phyloP scores from a whole-genome alignment of 352 stramenopile genomes.

The Globisporangium abappressorium region DNA sequence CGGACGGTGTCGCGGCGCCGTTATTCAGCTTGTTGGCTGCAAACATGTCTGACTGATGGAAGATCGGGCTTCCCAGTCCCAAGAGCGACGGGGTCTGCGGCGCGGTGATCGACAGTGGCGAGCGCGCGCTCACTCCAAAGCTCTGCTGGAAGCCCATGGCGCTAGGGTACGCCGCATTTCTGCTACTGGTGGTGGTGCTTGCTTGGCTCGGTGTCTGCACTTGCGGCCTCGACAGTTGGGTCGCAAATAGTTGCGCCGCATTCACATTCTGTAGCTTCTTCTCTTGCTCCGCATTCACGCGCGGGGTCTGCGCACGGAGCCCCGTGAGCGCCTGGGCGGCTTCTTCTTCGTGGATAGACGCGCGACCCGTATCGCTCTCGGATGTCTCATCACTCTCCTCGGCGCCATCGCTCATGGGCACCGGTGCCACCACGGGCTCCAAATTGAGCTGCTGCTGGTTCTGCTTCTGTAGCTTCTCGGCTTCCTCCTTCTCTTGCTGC shows the following conservation, averaged over 20 bases:
- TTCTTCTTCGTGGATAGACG: constrained; percentile 54
- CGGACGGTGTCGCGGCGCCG: constrained; percentile 20
- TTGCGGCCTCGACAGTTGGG: constrained; percentile 5
- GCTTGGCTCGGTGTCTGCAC: constrained; percentile 3
- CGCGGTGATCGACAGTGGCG: constrained; percentile 48
- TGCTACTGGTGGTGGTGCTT: not conserved
- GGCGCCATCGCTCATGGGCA: constrained; percentile 1
- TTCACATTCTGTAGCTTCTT: constrained; percentile 16
- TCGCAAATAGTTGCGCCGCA: constrained; percentile 13
- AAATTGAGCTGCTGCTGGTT: constrained; percentile 12
- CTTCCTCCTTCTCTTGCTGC: not conserved
- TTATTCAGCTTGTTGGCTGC: constrained; percentile 10
- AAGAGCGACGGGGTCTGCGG: constrained; percentile 23
- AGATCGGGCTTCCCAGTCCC: constrained; percentile 28
- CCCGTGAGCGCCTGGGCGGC: constrained; percentile 73
- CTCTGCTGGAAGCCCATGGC: constrained; percentile 12
- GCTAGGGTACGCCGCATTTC: constrained; percentile 17
- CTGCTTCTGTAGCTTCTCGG: not conserved
- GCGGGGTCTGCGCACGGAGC: constrained; percentile 32
- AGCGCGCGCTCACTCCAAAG: constrained; percentile 17
- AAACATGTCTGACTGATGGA: constrained; percentile 37
- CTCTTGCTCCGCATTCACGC: constrained; percentile 15
- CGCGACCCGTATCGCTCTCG: constrained; percentile 10
- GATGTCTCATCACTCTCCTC: constrained; percentile 17
- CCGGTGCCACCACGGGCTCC: constrained; percentile 3